phyloP scores from a whole-genome alignment of 2,329 filamentous ascomycete genomes.

The Ceratocystis destructans region DNA sequence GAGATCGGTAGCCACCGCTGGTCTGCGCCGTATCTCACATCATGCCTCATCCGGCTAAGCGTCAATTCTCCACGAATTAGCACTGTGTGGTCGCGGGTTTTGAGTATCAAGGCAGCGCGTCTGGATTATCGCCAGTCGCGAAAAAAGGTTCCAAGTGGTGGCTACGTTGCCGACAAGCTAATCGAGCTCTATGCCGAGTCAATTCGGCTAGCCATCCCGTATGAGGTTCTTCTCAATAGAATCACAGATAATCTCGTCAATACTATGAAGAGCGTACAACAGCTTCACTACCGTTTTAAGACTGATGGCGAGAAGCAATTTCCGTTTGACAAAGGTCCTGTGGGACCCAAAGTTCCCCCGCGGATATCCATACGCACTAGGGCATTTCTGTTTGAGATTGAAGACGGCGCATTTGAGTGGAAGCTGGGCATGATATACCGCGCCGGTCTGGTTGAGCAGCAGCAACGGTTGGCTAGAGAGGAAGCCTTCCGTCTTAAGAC shows the following conservation, averaged over 20 bases:
- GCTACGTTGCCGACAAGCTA: conserved; percentile 57
- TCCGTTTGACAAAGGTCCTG: conserved; percentile 70
- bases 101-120: conserved; percentile 69
- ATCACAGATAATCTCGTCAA: conserved; percentile 93
- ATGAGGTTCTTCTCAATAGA: conserved; percentile 77
- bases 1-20: conserved; percentile 78
- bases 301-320: conserved; percentile 62
- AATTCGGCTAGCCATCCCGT: conserved; percentile 74
- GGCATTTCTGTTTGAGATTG: conserved; percentile 77
- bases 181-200: conserved; percentile 77
- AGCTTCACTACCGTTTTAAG: conserved; percentile 85
- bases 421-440: conserved; percentile 91
- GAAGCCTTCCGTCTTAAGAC: conserved; percentile 80
- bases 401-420: conserved; percentile 96
- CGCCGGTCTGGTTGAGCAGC: conserved; percentile 74
- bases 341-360: conserved; percentile 73
- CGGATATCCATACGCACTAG: conserved; percentile 72
- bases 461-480: conserved; percentile 75
- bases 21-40: conserved; percentile 66
- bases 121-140: conserved; percentile 68
- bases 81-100: conserved; percentile 69
- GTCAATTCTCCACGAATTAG: conserved; percentile 74
- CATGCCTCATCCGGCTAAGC: conserved; percentile 70
- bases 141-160: conserved; percentile 47
- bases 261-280: conserved; percentile 69